A percentile compares a stretch with the other conserved stretches of the same genome.
Evolutionary conservation across 2,329 filamentous ascomycete genomes (phyloP).

Genomic region (Xylariaceae sp.): DNA sequence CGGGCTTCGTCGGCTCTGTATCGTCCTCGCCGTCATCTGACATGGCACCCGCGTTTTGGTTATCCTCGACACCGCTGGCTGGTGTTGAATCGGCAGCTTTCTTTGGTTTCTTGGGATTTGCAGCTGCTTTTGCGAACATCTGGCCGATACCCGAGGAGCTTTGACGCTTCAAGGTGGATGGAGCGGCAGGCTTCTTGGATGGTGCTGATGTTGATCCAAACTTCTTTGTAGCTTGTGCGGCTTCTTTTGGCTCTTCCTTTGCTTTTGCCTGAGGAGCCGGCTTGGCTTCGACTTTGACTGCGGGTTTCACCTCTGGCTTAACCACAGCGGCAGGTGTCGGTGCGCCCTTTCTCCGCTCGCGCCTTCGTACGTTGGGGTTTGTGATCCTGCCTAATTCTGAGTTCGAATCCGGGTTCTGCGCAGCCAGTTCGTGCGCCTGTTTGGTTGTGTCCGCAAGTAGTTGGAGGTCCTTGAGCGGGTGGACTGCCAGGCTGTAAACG

Average conservation of each 20-base stretch:
- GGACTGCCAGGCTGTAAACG: constrained; percentile 77
- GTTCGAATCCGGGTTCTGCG: constrained; percentile 56
- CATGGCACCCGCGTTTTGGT: constrained; percentile 16
- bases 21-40: constrained; percentile 34
- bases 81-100: constrained; percentile 11
- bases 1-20: constrained; percentile 20
- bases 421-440: constrained; percentile 52
- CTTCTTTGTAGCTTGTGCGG: constrained; percentile 23
- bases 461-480: constrained; percentile 66
- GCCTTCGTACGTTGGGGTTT: constrained; percentile 62
- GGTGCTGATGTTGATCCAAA: constrained; percentile 29
- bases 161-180: constrained; percentile 48
- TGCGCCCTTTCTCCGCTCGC: constrained; percentile 38
- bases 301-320: constrained; percentile 27
- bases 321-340: constrained; percentile 26
- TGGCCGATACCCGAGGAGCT: constrained; percentile 31
- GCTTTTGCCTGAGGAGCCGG: constrained; percentile 22
- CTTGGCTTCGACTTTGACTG: constrained; percentile 35
- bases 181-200: constrained; percentile 36
- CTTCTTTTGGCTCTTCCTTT: constrained; percentile 35
- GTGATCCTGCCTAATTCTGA: constrained; percentile 69
- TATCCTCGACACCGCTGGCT: constrained; percentile 19
- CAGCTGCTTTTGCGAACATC: constrained; percentile 32
- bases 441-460: constrained; percentile 66
- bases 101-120: constrained; percentile 30